These are phyloP conservation scores for Vinca minor DNA, from an alignment of 257 asterid species.

Conservation along the genomic window DNA sequence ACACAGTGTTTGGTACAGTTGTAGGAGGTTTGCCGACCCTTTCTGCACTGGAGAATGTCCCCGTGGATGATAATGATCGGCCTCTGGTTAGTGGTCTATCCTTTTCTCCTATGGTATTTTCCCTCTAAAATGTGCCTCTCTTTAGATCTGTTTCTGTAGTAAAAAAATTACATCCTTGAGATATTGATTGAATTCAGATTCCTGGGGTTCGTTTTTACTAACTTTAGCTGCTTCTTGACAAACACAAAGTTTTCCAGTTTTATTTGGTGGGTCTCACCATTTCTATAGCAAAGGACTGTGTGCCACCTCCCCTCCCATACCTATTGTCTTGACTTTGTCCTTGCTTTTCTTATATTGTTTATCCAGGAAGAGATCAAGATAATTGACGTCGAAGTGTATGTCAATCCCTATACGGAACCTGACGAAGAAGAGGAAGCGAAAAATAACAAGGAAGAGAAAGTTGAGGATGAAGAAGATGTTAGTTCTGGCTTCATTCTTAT, in stretches of 20 bases:
- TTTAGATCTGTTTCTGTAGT: background rate
- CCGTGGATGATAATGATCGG: constrained; percentile 72
- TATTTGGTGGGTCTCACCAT: background rate
- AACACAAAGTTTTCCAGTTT: background rate
- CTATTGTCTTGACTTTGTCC: background rate
- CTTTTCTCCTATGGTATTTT: background rate
- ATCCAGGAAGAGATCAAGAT: constrained; percentile 92
- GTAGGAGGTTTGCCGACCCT: constrained; percentile 88
- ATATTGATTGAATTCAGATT: background rate
- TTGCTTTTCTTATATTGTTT: constrained; percentile 12
- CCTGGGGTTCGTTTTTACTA: background rate
- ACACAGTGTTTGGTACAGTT: constrained; percentile 86
- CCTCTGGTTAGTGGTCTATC: constrained; percentile 56
- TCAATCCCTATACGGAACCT: constrained; percentile 71
- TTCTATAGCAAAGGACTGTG: background rate
- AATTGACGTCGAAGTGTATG: constrained; percentile 55
- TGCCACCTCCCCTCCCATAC: no score
- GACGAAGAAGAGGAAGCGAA: constrained; percentile 74
- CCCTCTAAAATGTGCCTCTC: background rate
- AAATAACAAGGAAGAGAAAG: constrained; percentile 38
- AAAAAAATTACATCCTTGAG: background rate
- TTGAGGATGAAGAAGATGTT: constrained; percentile 66
- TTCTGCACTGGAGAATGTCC: constrained; percentile 80
- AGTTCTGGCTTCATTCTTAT: constrained; percentile 16
- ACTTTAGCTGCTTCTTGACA: background rate